phyloP scores from a whole-genome alignment of 2,329 filamentous ascomycete species.

The Metarhizium brunneum region DNA sequence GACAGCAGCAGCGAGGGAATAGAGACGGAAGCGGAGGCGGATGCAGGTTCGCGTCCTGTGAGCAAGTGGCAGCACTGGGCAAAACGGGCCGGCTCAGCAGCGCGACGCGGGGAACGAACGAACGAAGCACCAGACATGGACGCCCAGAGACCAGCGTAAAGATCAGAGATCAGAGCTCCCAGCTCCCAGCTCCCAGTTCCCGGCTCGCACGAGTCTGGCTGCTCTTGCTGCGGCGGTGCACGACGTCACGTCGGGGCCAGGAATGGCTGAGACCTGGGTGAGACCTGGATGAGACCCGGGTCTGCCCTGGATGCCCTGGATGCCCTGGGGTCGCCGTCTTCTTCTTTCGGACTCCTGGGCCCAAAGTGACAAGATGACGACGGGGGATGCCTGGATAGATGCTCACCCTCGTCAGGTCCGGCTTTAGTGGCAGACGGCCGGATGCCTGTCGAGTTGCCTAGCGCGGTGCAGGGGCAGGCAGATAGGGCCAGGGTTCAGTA shows the following conservation, averaged over 20 bases:
- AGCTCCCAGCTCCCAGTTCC: background rate
- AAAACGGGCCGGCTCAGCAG: background rate
- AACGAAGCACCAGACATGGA: too few species aligned
- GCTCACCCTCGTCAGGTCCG: background rate
- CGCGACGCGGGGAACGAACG: background rate
- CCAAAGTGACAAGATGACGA: background rate
- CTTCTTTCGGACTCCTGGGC: background rate
- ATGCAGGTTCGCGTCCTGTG: background rate
- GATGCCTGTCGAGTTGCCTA: background rate
- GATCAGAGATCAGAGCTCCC: background rate
- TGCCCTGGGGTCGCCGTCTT: too few species aligned
- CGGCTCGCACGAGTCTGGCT: background rate
- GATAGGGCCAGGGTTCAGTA: background rate
- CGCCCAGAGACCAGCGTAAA: too few species aligned
- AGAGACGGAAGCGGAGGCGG: background rate
- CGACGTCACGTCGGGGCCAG: too few species aligned
- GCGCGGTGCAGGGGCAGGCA: background rate
- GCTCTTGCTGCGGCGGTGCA: too few species aligned
- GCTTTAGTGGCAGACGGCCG: background rate
- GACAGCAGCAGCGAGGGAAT: too few species aligned
- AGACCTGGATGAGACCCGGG: background rate
- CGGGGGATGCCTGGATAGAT: background rate
- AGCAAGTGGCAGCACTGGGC: background rate
- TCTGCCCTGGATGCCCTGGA: too few species aligned
- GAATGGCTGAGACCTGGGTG: background rate